Evolutionary conservation across 1,284 basidiomycete genomes (phyloP).

Genomic region (Spongiforma sp.): DNA sequence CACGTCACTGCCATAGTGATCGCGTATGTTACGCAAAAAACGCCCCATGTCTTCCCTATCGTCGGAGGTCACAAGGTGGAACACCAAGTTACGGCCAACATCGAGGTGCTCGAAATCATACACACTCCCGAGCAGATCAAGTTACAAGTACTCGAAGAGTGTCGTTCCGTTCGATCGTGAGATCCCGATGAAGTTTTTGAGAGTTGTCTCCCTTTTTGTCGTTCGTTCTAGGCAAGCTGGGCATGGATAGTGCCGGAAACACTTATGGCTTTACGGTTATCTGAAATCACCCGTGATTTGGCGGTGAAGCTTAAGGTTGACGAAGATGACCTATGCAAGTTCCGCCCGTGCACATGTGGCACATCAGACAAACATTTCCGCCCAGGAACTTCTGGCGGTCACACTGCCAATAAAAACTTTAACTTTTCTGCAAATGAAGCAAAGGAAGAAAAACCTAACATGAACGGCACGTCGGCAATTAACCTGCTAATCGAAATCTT

Average conservation of each 20-base stretch:
- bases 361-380: too few species aligned
- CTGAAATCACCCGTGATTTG: too few species aligned
- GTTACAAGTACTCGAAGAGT: conserved; percentile 47
- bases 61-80: conserved; percentile 57
- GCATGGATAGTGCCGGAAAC: conserved; percentile 38
- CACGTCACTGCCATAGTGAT: conserved; percentile 43
- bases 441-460: too few species aligned
- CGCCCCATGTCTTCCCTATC: conserved; percentile 53
- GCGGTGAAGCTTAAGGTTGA: too few species aligned
- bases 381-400: too few species aligned
- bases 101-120: conserved; percentile 50
- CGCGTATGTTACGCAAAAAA: conserved; percentile 54
- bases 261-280: too few species aligned
- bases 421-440: too few species aligned
- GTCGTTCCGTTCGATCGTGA: conserved; percentile 47
- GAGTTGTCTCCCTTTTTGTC: conserved; percentile 26
- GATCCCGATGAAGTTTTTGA: conserved; percentile 47
- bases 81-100: conserved; percentile 51
- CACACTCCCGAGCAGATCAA: conserved; percentile 50
- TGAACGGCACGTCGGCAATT: too few species aligned
- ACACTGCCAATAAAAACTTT: too few species aligned
- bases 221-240: conserved; percentile 29
- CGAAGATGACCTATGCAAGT: too few species aligned
- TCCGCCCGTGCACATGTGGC: too few species aligned
- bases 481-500: too few species aligned